A percentile compares a stretch with the other conserved stretches of the same genome.
phyloP scores from a whole-genome alignment of 108 stramenopile genomes.

The Cyclotella cryptica region DNA sequence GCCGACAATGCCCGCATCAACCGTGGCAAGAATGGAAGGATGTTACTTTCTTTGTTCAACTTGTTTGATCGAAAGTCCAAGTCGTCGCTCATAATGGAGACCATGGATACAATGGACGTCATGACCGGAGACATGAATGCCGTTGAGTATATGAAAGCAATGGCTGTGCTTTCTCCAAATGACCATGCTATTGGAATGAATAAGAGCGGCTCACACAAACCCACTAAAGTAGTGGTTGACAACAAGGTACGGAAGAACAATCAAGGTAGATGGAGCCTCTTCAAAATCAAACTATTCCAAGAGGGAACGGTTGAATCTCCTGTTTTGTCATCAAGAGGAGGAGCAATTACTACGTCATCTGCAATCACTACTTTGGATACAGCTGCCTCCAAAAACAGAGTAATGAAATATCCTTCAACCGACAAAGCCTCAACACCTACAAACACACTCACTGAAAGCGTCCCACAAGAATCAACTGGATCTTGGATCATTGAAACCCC shows the following conservation, averaged over 20 bases:
- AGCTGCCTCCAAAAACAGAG: neutral
- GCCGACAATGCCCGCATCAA: neutral
- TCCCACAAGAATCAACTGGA: neutral
- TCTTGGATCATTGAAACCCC: slow-evolving; percentile 43
- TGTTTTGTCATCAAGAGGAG: neutral
- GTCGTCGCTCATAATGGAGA: neutral
- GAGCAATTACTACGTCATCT: slow-evolving; percentile 6
- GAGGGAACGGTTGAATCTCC: neutral
- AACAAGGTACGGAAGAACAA: neutral
- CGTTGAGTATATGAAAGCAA: slow-evolving; percentile 3
- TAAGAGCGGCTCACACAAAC: neutral
- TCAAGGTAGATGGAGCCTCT: neutral
- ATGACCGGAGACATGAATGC: slow-evolving; percentile 10
- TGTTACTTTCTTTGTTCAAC: neutral
- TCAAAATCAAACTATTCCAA: slow-evolving; percentile 5
- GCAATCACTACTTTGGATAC: neutral
- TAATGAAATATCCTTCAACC: neutral
- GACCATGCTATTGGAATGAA: neutral
- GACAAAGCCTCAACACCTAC: neutral
- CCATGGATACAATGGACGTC: slow-evolving; percentile 1
- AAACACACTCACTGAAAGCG: neutral
- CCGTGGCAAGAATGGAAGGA: neutral
- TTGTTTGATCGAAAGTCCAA: slow-evolving; percentile 1
- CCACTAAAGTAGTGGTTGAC: neutral
- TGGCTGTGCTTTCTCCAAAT: slow-evolving; percentile 1